Evolutionary conservation across 768 basidiomycete genomes (phyloP).

Genomic region (Rhodotorula graminis): DNA sequence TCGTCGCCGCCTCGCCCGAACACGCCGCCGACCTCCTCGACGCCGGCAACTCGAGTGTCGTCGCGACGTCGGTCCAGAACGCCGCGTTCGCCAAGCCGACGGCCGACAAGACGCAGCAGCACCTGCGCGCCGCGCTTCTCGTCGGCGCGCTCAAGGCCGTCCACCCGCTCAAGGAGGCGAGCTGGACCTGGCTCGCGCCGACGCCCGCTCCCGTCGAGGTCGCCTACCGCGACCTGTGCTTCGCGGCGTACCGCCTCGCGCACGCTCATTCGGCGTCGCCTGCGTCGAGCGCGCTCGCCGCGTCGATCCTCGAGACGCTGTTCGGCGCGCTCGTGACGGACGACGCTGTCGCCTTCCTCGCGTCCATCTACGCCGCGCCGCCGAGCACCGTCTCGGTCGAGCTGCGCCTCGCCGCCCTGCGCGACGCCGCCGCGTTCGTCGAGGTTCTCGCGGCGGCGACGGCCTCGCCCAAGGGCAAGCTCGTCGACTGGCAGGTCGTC

Average conservation of each 20-base stretch:
- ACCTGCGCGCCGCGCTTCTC: conserved; percentile 38
- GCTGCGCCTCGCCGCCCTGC: conserved; percentile 58
- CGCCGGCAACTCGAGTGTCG: not conserved
- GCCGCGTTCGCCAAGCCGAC: conserved; percentile 38
- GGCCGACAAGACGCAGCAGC: conserved; percentile 36
- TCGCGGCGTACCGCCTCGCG: conserved; percentile 62
- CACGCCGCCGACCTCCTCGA: conserved; percentile 5
- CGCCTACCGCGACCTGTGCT: conserved; percentile 60
- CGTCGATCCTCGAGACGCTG: conserved; percentile 57
- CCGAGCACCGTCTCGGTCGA: conserved; percentile 32
- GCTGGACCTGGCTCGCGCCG: conserved; percentile 27
- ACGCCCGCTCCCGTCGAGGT: conserved; percentile 38
- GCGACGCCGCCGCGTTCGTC: conserved; percentile 74
- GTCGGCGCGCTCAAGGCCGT: conserved; percentile 38
- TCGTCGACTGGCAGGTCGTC: conserved; percentile 49
- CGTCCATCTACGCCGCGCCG: conserved; percentile 58
- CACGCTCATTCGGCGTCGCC: conserved; percentile 56
- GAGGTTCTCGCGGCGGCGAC: conserved; percentile 57
- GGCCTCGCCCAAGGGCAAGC: conserved; percentile 52
- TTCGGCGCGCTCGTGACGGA: conserved; percentile 60
- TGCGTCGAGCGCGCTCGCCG: conserved; percentile 12
- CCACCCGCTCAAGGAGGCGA: conserved; percentile 16
- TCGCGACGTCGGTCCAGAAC: not conserved
- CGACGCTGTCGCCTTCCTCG: conserved; percentile 72
- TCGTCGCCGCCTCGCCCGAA: conserved; percentile 24